Percentiles rank a stretch among this genome's conserved stretches.
These are phyloP conservation scores for Groenewaldozyma tartarivorans DNA, from an alignment of 805 yeast species.

Conservation along the genomic window DNA sequence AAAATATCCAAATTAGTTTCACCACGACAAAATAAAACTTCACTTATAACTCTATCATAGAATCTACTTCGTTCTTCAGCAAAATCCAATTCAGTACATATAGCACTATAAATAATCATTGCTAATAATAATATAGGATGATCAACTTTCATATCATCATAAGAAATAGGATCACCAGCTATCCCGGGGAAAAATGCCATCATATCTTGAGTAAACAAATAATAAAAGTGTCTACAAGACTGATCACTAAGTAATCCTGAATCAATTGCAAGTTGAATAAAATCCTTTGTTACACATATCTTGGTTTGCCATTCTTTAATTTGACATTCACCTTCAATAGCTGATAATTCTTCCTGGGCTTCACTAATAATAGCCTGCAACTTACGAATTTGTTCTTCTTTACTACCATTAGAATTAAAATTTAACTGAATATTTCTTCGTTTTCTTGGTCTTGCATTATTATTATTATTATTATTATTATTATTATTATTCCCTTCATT, in stretches of 20 bases:
- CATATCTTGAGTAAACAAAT: constrained; percentile 5
- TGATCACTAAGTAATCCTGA: constrained; percentile 8
- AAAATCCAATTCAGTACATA: constrained; percentile 5
- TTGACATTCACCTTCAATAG: not conserved
- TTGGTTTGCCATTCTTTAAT: not conserved
- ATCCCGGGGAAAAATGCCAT: constrained; percentile 5
- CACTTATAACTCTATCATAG: constrained; percentile 11
- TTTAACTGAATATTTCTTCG: not conserved
- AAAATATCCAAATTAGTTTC: not conserved
- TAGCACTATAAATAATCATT: constrained; percentile 8
- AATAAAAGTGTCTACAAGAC: constrained; percentile 4
- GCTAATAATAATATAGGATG: constrained; percentile 10
- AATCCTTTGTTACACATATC: not conserved
- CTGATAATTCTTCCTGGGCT: not conserved
- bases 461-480: not conserved
- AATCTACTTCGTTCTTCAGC: constrained; percentile 8
- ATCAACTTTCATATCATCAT: constrained; percentile 1
- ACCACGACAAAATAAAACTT: constrained; percentile 1
- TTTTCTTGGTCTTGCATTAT: not conserved
- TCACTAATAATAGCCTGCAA: not conserved
- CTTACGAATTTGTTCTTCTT: not conserved
- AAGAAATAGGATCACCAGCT: not conserved
- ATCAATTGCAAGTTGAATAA: constrained; percentile 7
- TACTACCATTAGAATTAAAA: not conserved
- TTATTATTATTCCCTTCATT: not conserved